Evolutionary conservation across 495 filamentous ascomycete species (phyloP), one percentile per base, ranked within the genome.

Genomic region (Podospora comata): DNA sequence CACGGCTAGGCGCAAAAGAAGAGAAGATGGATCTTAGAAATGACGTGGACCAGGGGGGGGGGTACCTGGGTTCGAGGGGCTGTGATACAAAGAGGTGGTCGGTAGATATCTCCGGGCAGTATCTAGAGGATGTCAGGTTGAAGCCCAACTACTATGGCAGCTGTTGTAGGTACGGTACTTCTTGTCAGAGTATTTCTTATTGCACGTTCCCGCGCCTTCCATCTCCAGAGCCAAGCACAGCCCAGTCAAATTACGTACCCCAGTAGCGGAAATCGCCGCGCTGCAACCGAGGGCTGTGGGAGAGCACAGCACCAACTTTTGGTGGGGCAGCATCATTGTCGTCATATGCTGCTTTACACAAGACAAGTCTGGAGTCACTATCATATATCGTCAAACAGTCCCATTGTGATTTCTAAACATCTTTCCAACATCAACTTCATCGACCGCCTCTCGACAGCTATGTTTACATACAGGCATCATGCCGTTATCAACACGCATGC

Each of bases 241-340:
- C 64, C 64, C 63, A 69, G 39, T 54, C 30, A 66, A 70, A 72
- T 70, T 72, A 70, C 68, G 65, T 67, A 69, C 65, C n/a, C 28
- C 62, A 44, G 60, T 60, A 62, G 53, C 68, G 64, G 68, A 64
- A 70, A 66, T 32, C 60, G 60, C 68, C 64, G 68, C 48, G 26
- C 13, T 19, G 30, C 53, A 23, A 30, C 34, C 16, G 28, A 20
- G 15, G 39, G 32, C 30, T 32, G 63, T 19, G 32, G 62, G 53
- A 34, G 59, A 48, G 9, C 9, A 20, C 59, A 48, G 39, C 39
- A 30, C 59, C 26, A 60, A 64, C 55, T 48, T n/a, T 65, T 60
- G 61, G 67, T 60, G 58, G 67, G 67, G 63, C 57, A 30, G 16
- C 18, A 15, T 60, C 66, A 55, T 64, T 56, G 27, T 28, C 27